Evolutionary conservation across 257 asterid genomes (phyloP).

Genomic region (Scutellaria minor): DNA sequence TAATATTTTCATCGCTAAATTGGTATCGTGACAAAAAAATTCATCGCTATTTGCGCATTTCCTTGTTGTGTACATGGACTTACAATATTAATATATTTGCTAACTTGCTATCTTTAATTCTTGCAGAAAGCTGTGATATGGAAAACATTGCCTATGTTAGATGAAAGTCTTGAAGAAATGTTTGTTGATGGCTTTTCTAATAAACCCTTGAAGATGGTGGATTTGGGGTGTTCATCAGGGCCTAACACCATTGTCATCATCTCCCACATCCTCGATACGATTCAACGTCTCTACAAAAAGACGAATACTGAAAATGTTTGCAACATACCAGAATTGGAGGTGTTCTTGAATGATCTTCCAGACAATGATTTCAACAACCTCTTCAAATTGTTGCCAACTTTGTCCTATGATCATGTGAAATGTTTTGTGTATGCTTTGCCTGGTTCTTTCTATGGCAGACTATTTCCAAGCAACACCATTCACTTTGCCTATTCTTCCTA

Average conservation of each 20-base stretch:
- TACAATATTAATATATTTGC: too few species aligned
- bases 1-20: too few species aligned
- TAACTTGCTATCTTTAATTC: neutral
- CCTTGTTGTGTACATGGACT: too few species aligned
- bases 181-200: neutral
- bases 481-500: constrained; percentile 45
- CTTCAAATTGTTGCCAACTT: constrained; percentile 38
- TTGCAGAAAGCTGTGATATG: constrained; percentile 39
- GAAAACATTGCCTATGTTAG: constrained; percentile 29
- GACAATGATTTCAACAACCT: constrained; percentile 53
- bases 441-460: constrained; percentile 47
- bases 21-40: too few species aligned
- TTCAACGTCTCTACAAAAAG: neutral
- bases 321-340: constrained; percentile 29
- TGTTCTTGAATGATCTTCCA: constrained; percentile 46
- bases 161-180: constrained; percentile 29
- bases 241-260: constrained; percentile 51
- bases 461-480: constrained; percentile 37
- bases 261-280: constrained; percentile 34
- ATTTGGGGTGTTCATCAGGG: constrained; percentile 54
- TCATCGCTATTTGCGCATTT: too few species aligned
- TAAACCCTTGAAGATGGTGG: constrained; percentile 26
- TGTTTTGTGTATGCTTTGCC: constrained; percentile 30
- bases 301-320: too few species aligned
- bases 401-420: neutral